Conservation (phyloP, 352 stramenopile genomes). For the Phytophthora agathidicida region DNA sequence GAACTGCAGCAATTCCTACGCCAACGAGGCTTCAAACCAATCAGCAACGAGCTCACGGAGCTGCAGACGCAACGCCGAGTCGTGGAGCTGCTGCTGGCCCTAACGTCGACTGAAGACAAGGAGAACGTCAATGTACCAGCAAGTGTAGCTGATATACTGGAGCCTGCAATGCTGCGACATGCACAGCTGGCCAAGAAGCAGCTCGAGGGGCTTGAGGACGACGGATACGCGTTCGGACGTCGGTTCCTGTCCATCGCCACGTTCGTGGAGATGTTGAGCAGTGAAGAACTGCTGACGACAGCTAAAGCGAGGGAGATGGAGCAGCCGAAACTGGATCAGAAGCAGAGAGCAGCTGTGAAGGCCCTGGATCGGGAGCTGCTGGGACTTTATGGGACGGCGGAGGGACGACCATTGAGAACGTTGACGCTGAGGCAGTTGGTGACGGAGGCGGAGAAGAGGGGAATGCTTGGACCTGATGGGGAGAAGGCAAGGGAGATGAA, state of each 20-base stretch:
- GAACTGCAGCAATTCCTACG: conserved; percentile 44
- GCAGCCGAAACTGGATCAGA: conserved; percentile 34
- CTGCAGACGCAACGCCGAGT: conserved; percentile 51
- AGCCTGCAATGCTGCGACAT: conserved; percentile 20
- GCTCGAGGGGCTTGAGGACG: conserved; percentile 43
- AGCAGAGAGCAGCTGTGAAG: conserved; percentile 51
- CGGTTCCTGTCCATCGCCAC: conserved; percentile 62
- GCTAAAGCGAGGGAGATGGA: conserved; percentile 33
- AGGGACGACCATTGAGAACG: conserved; percentile 55
- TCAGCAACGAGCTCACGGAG: conserved; percentile 28
- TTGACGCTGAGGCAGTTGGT: conserved; percentile 70
- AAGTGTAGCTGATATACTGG: conserved; percentile 12
- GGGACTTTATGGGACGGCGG: conserved; percentile 49
- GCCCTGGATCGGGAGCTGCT: conserved; percentile 57
- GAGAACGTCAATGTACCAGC: conserved; percentile 12
- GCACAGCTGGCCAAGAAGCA: conserved; percentile 52
- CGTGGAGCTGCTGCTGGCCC: conserved; percentile 49
- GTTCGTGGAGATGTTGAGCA: conserved; percentile 56
- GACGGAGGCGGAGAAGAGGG: conserved; percentile 54
- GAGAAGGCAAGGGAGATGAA: conserved; percentile 39
- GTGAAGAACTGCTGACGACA: conserved; percentile 45
- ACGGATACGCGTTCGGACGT: conserved; percentile 71
- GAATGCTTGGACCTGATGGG: conserved; percentile 34
- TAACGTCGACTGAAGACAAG: conserved; percentile 16
- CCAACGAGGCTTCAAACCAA: conserved; percentile 42